Percentiles rank a stretch among this genome's conserved stretches.
Conservation (phyloP, 75 land plant species). For the Sequoiadendron giganteum region DNA sequence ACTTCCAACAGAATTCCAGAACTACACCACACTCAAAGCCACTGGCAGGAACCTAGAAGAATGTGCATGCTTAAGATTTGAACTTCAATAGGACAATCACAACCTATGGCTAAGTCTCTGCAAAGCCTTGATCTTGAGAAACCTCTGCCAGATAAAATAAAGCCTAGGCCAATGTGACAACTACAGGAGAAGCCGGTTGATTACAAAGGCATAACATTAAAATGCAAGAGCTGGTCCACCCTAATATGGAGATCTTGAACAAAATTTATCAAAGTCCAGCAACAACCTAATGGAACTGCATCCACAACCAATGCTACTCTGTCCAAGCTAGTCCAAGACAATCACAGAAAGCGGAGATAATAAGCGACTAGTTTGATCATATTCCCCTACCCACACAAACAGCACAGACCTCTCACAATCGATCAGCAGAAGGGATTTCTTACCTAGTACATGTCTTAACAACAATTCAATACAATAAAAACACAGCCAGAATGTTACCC, state of each 20-base stretch:
- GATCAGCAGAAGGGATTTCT: neutral
- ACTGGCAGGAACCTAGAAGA: neutral
- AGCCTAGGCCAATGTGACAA: neutral
- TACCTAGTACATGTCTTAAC: neutral
- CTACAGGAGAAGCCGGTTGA: neutral
- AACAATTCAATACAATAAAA: neutral
- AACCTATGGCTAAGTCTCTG: neutral
- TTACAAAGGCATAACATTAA: neutral
- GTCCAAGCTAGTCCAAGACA: neutral
- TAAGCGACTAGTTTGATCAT: neutral
- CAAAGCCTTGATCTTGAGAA: neutral
- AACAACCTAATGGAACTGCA: neutral
- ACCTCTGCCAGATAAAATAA: neutral
- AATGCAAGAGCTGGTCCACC: neutral
- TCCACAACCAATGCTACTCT: neutral
- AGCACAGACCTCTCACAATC: neutral
- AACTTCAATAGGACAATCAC: neutral
- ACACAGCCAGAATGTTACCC: neutral
- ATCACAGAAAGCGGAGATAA: neutral
- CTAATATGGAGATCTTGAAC: neutral
- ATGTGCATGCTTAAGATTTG: neutral
- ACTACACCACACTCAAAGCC: no score
- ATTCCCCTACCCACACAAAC: neutral
- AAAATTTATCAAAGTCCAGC: neutral
- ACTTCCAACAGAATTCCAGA: no score